Evolutionary conservation across 768 basidiomycete species (phyloP).

Genomic region (Clavulina sp.): DNA sequence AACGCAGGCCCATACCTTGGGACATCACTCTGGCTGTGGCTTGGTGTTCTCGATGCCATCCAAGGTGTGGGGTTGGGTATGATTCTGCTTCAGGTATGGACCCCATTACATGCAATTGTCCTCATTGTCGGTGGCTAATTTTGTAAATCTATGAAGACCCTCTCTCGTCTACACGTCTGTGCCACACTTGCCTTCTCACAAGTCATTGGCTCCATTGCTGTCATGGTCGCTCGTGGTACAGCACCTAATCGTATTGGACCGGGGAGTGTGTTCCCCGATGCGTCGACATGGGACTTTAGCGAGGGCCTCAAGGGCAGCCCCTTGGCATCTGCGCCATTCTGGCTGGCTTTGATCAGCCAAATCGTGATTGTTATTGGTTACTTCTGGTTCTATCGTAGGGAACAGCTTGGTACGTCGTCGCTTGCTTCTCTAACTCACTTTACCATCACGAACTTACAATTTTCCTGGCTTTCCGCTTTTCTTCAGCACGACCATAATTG

Average conservation of each 20-base stretch:
- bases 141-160: conserved; percentile 28
- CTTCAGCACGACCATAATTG: no score
- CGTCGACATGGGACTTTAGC: conserved; percentile 66
- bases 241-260: conserved; percentile 84
- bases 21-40: conserved; percentile 83
- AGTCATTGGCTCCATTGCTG: conserved; percentile 74
- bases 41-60: conserved; percentile 83
- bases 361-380: conserved; percentile 77
- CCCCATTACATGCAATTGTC: not conserved
- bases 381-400: conserved; percentile 95
- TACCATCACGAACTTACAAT: no score
- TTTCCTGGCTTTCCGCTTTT: no score
- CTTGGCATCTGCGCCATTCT: conserved; percentile 71
- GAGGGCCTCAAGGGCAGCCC: conserved; percentile 39
- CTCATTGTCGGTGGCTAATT: not conserved
- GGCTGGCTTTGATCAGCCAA: conserved; percentile 62
- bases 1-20: conserved; percentile 73
- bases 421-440: no score
- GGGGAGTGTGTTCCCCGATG: conserved; percentile 78
- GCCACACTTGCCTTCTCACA: conserved; percentile 85
- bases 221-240: conserved; percentile 84
- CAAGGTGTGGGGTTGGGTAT: conserved; percentile 90
- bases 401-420: conserved; percentile 38
- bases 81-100: conserved; percentile 53
- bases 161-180: conserved; percentile 86